Evolutionary conservation across 2,329 filamentous ascomycete genomes (phyloP).

Genomic region (Fusarium sp.): DNA sequence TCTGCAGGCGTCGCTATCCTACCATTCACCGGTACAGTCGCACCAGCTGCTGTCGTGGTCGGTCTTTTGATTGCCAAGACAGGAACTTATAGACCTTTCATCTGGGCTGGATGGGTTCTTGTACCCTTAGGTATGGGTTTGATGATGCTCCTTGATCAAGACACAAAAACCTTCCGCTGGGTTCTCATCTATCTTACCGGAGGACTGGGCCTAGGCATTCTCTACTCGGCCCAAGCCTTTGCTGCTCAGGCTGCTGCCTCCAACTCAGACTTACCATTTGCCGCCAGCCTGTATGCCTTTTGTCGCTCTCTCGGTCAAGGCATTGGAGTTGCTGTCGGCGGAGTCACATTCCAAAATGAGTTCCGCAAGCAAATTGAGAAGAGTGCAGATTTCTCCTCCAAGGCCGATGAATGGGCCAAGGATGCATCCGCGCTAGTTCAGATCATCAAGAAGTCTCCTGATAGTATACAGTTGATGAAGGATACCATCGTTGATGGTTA

Average conservation of each 20-base stretch:
- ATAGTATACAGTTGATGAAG: slow-evolving; percentile 35
- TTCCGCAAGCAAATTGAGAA: slow-evolving; percentile 62
- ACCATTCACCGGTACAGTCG: slow-evolving; percentile 71
- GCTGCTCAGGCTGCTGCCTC: slow-evolving; percentile 66
- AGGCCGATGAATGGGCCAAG: slow-evolving; percentile 60
- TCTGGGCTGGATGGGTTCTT: slow-evolving; percentile 71
- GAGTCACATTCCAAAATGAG: slow-evolving; percentile 76
- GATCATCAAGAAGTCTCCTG: slow-evolving; percentile 56
- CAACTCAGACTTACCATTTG: slow-evolving; percentile 56
- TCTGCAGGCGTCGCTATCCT: slow-evolving; percentile 62
- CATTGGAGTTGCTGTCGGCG: slow-evolving; percentile 73
- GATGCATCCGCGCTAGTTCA: slow-evolving; percentile 69
- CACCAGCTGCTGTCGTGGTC: slow-evolving; percentile 66
- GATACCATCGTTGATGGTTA: slow-evolving; percentile 49
- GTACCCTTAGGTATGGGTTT: slow-evolving; percentile 69
- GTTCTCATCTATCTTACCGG: slow-evolving; percentile 70
- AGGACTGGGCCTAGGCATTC: slow-evolving; percentile 70
- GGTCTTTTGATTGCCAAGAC: slow-evolving; percentile 67
- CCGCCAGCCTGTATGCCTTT: slow-evolving; percentile 75
- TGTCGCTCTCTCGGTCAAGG: slow-evolving; percentile 68
- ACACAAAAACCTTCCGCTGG: slow-evolving; percentile 66
- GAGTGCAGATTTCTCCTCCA: slow-evolving; percentile 58
- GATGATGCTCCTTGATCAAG: slow-evolving; percentile 59
- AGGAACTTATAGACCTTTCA: slow-evolving; percentile 68
- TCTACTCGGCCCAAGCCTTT: slow-evolving; percentile 71